A percentile compares a stretch with the other conserved stretches of the same genome.
Conservation (phyloP, 176 grass and related monocot species). For the Zizania latifolia region DNA sequence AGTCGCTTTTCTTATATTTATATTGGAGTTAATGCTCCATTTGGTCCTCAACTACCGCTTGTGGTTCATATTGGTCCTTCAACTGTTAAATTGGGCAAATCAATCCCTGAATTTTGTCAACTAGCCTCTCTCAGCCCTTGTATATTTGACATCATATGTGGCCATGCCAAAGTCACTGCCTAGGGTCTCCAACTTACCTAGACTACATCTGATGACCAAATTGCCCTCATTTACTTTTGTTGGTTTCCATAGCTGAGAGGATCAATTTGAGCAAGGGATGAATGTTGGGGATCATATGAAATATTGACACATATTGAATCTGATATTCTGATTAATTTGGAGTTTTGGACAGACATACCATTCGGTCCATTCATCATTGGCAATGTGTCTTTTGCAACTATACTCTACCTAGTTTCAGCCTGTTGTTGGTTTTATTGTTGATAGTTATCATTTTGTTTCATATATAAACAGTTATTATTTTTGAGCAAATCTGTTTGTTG, state of each 20-base stretch:
- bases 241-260: not conserved
- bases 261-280: not conserved
- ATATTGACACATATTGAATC: not conserved
- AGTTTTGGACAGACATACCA: not conserved
- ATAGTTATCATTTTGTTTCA: not conserved
- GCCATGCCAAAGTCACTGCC: not conserved
- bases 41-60: not conserved
- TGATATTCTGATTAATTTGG: constrained; percentile 8
- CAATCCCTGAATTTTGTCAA: not conserved
- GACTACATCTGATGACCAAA: not conserved
- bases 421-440: not conserved
- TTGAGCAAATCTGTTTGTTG: not conserved
- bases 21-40: not conserved
- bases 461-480: constrained; percentile 3
- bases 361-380: not conserved
- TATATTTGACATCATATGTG: not conserved
- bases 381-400: not conserved
- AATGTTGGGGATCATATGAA: not conserved
- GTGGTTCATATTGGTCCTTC: not conserved
- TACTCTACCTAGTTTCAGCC: not conserved
- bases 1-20: constrained; percentile 15
- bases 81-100: not conserved
- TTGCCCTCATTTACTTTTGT: not conserved
- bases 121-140: not conserved
- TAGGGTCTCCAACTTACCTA: not conserved